A percentile compares a stretch with the other conserved stretches of the same genome.
These are phyloP conservation scores for Cytospora paraplurivora DNA, from an alignment of 2,329 filamentous ascomycete genomes.

Conservation along the genomic window DNA sequence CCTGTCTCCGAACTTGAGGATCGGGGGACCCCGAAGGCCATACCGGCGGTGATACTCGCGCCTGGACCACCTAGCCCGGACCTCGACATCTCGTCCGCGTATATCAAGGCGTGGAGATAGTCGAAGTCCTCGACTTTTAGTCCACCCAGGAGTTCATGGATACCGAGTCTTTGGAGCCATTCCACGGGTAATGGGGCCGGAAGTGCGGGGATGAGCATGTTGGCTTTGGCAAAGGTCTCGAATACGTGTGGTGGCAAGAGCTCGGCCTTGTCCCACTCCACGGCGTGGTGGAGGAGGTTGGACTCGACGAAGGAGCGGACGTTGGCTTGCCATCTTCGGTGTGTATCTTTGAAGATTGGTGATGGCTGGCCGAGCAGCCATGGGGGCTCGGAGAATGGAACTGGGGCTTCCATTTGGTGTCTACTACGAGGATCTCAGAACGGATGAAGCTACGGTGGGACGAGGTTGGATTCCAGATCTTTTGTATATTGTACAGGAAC, in stretches of 20 bases:
- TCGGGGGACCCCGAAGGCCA: conserved; percentile 71
- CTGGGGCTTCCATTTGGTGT: conserved; percentile 2
- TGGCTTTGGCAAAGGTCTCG: conserved; percentile 61
- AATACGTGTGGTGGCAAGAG: conserved; percentile 67
- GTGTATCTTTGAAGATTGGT: conserved; percentile 69
- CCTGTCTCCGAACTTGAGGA: conserved; percentile 67
- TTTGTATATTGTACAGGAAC: neutral
- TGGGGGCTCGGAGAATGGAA: conserved; percentile 74
- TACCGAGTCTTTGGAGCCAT: conserved; percentile 67
- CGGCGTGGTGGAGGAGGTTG: conserved; percentile 61
- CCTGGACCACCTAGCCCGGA: conserved; percentile 65
- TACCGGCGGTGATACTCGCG: conserved; percentile 68
- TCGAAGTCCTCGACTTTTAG: conserved; percentile 74
- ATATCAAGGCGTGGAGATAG: conserved; percentile 70
- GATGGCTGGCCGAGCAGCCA: conserved; percentile 71
- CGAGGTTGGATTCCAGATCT: neutral
- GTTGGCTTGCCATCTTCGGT: conserved; percentile 67
- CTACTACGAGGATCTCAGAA: neutral
- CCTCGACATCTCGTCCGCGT: conserved; percentile 69
- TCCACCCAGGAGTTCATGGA: conserved; percentile 66
- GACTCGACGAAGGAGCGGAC: conserved; percentile 67
- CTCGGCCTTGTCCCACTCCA: conserved; percentile 71
- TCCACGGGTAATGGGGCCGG: conserved; percentile 68
- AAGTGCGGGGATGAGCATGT: conserved; percentile 72
- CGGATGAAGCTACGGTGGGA: neutral